Evolutionary conservation across 352 stramenopile species (phyloP), one percentile per base, ranked within the genome.

Genomic region (Phytophthora fragariae): DNA sequence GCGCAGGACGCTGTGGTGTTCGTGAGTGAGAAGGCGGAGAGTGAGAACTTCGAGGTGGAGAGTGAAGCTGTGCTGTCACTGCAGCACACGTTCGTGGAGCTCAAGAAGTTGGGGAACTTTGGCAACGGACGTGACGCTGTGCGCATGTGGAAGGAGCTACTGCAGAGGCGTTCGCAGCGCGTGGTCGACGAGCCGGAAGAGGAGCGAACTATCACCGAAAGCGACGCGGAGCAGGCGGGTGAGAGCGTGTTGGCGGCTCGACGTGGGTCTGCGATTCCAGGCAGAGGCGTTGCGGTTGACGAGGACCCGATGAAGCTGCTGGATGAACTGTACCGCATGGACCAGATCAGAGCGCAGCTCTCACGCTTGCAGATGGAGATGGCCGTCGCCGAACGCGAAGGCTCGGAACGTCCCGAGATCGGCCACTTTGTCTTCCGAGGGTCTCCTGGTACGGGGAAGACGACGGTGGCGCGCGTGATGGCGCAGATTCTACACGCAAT

Each of bases 401-500:
- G 85, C 35, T 81, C 83, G 24, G 65, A 79, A 35, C 62, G 81
- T 44, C 86, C 88, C 6, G 76, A 88, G 19, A 89, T 95, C 39
- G 88, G 88, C 2, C 88, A 98, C 68, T 94, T 97, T 80, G 76
- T 95, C 8, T 98, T 98, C 65, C 90, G 84, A 29, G 94, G 93
- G 1, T 89, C 84, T 2, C 91, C 92, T n/a, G 93, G 93, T 1
- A 98, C 91, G 9, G 92, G 92, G 3, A 98, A 98, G 61, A 98
- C 90, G 7, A 96, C 86, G 6, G 94, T 99, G 1, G 96, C 96
- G 7, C 88, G 94, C 37, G 82, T 93, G 17, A 93, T 99, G 76
- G 97, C 92, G 11, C 96, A 98, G 70, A 95, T 98, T 39, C 92
- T 99, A 59, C 91, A 98, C 60, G 84, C 96, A 21, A 92, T 99